Evolutionary conservation across 192 early-diverging fungal genomes (phyloP), one percentile per base, ranked within the genome.

Genomic region (Mortierella hygrophila): DNA sequence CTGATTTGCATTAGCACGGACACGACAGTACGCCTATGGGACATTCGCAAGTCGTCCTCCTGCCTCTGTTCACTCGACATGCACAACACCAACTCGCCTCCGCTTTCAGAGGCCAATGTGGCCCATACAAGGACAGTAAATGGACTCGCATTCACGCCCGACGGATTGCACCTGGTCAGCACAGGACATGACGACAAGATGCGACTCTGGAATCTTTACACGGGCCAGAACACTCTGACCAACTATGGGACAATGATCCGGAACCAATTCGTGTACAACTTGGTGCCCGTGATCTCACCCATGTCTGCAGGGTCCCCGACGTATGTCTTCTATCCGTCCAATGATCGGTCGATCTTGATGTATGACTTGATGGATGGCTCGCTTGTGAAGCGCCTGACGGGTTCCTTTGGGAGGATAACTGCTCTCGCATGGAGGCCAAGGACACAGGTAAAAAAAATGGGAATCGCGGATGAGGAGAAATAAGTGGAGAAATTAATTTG

Each of bases 21-120:
- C 77, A 92, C 92, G 29, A 92, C 91, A 4, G 82, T 96, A 5
- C 89, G 92, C 18, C 79, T 97, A 60, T 98, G 97, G 97, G 97
- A 98, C 85, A 93, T 97, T 42, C 93, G 97, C 47, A 94, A 93
- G 74, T 91, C 96, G 10, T 82, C 91, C 23, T 80, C 96, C 9
- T 94, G 93, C 35, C 63, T 98, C 10, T 80, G 88, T 49, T 89
- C 89, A 0, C 86, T 96, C 11, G 93, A 95, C 76, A 82, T 92
- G 73, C 89, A 94, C 80, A 93, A 93, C 74, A 81, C 75, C 41
- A 88, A 84, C 35, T 74, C 88, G 23, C 72, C 85, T 11, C 81
- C 85, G 16, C 69, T 86, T 18, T 55, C 88, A 35, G 78, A 88
- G 11, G 89, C 87, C 5, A 88, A 88, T 41, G 41, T 70, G 23